Percentiles rank a stretch among this genome's conserved stretches.
Conservation (phyloP, 257 asterid species). For the Rubia yunnanensis region DNA sequence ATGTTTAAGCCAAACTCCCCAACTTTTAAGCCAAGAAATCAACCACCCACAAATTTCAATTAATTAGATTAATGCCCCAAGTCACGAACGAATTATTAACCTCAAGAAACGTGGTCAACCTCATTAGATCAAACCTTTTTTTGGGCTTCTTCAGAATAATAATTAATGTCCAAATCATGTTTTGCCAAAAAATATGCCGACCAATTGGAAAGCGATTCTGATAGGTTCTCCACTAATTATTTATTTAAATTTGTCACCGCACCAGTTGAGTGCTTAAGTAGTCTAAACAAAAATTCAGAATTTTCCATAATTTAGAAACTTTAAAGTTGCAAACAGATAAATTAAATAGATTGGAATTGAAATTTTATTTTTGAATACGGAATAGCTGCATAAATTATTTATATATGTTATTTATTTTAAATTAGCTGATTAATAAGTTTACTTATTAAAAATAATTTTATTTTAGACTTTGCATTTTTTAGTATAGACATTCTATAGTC, state of each 20-base stretch:
- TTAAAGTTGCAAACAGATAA: too few species aligned
- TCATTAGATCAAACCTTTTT: conserved; percentile 10
- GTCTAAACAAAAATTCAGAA: neutral
- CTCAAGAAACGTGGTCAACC: conserved; percentile 31
- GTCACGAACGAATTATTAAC: conserved; percentile 14
- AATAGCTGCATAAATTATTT: too few species aligned
- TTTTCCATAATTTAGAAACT: too few species aligned
- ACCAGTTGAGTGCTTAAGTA: neutral
- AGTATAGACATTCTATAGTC: too few species aligned
- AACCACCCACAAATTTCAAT: conserved; percentile 6
- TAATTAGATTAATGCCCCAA: conserved; percentile 8
- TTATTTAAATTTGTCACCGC: neutral
- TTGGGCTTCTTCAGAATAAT: conserved; percentile 12
- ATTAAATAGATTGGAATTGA: too few species aligned
- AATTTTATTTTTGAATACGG: too few species aligned
- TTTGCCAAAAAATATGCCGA: conserved; percentile 37
- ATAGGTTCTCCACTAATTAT: conserved; percentile 3
- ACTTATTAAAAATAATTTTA: too few species aligned
- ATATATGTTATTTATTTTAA: too few species aligned
- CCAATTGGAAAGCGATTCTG: conserved; percentile 23
- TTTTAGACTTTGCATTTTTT: too few species aligned
- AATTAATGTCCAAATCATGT: conserved; percentile 25
- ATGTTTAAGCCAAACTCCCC: conserved; percentile 28
- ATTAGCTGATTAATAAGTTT: too few species aligned
- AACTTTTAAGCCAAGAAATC: conserved; percentile 39